Percentiles rank a stretch among this genome's conserved stretches.
These are phyloP conservation scores for Fraxinus anomala DNA, from an alignment of 257 asterid species.

Conservation along the genomic window DNA sequence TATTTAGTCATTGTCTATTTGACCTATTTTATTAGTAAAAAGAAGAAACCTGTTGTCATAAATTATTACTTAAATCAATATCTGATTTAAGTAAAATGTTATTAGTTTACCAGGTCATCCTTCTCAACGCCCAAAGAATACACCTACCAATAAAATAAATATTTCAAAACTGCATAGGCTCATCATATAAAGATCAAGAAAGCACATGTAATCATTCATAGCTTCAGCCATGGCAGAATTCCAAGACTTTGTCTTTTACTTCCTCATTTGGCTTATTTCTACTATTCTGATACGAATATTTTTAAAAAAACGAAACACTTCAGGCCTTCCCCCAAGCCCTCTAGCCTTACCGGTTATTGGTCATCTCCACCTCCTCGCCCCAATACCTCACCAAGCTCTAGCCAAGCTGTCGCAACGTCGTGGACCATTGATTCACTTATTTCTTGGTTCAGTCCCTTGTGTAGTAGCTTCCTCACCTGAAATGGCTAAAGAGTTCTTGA, in stretches of 20 bases:
- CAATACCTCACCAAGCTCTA: constrained; percentile 82
- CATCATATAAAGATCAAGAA: constrained; percentile 7
- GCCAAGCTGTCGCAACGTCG: constrained; percentile 49
- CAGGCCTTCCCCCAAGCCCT: constrained; percentile 65
- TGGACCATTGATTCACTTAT: constrained; percentile 60
- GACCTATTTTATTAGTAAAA: background rate
- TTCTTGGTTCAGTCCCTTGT: constrained; percentile 66
- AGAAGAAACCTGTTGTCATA: background rate
- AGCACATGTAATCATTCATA: constrained; percentile 3
- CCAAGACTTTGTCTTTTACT: constrained; percentile 33
- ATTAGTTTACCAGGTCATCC: constrained; percentile 1
- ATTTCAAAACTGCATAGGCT: background rate
- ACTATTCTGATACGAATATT: constrained; percentile 36
- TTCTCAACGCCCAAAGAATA: background rate
- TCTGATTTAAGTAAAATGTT: background rate
- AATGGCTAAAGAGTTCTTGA: constrained; percentile 58
- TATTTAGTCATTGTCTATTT: background rate
- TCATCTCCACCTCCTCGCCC: constrained; percentile 74
- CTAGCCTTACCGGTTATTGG: constrained; percentile 65
- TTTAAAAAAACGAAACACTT: constrained; percentile 24
- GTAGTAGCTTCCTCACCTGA: constrained; percentile 72
- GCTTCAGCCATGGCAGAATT: constrained; percentile 42
- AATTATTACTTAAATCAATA: too few species aligned
- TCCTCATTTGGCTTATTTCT: constrained; percentile 50
- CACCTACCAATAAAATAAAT: background rate